A percentile compares a stretch with the other conserved stretches of the same genome.
These are phyloP conservation scores for Neurospora sublineolata DNA, from an alignment of 495 filamentous ascomycete genomes.

Conservation along the genomic window DNA sequence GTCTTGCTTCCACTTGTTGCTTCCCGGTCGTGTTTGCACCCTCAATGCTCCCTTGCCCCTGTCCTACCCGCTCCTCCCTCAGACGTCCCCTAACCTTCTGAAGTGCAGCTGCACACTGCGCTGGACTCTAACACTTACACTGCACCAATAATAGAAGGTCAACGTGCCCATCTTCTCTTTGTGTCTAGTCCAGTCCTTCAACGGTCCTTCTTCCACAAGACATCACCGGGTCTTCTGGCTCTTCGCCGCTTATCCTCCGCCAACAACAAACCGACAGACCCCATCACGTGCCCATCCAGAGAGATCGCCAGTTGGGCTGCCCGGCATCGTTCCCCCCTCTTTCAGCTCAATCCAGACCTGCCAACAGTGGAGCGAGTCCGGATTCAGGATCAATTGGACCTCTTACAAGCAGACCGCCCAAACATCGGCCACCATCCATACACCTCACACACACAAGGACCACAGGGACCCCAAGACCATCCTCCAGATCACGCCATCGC, in stretches of 20 bases:
- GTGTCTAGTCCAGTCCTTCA: neutral
- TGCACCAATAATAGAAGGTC: neutral
- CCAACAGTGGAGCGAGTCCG: neutral
- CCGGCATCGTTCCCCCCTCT: neutral
- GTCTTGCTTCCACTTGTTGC: neutral
- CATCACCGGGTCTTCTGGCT: neutral
- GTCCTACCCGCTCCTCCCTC: neutral
- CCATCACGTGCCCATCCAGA: neutral
- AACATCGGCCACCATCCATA: neutral
- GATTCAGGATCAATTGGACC: neutral
- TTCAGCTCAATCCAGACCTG: neutral
- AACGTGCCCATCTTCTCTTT: neutral
- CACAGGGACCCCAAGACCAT: neutral
- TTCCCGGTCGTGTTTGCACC: neutral
- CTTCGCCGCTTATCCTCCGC: neutral
- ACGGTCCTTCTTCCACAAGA: neutral
- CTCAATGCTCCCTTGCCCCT: neutral
- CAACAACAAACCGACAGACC: neutral
- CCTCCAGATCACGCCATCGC: slow-evolving; percentile 11
- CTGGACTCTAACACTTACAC: neutral
- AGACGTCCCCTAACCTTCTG: neutral
- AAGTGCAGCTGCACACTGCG: neutral
- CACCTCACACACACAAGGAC: neutral
- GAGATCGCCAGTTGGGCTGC: neutral
- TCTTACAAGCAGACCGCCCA: neutral